Evolutionary conservation across 208 protist genomes (phyloP).

Genomic region (Leishmania lainsoni): DNA sequence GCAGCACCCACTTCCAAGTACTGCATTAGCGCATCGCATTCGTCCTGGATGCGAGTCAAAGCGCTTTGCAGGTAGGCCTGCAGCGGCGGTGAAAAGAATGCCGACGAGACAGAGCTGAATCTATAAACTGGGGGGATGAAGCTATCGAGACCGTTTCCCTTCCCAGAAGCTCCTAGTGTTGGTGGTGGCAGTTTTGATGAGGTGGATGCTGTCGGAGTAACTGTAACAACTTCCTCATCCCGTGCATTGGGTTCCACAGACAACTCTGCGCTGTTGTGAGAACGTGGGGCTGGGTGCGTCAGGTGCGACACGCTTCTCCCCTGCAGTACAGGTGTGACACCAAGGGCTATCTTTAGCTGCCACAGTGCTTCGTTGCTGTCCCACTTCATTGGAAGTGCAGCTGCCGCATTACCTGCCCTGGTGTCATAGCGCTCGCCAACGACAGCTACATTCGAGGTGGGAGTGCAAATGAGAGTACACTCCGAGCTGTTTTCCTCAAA

Average conservation of each 20-base stretch:
- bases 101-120: constrained; percentile 4
- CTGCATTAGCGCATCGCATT: neutral
- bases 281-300: neutral
- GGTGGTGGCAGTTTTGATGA: neutral
- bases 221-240: neutral
- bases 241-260: neutral
- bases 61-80: neutral
- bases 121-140: neutral
- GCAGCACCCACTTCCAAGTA: neutral
- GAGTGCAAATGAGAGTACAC: neutral
- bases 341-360: constrained; percentile 34
- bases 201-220: neutral
- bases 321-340: constrained; percentile 31
- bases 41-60: constrained; percentile 7
- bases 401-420: neutral
- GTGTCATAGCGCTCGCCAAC: constrained; percentile 3
- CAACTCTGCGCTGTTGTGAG: neutral
- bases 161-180: no score
- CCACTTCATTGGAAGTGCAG: constrained; percentile 2
- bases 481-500: neutral
- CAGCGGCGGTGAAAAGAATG: neutral
- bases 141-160: neutral
- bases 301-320: neutral
- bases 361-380: constrained; percentile 33
- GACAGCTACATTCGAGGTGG: neutral